phyloP scores from a whole-genome alignment of 129 eudicot species.

The carrot (Daucus carota) region DH1_v3.0 NC_030385.2:32928001-32928500 shows the following conservation, averaged over 20 bases:
- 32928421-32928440: slow-evolving; percentile 22
- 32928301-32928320: neutral
- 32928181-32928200: slow-evolving; percentile 6
- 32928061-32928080: too few species aligned
- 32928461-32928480: slow-evolving; percentile 49
- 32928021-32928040: too few species aligned
- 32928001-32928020: too few species aligned
- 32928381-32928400: slow-evolving; percentile 11
- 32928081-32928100: neutral
- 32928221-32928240: slow-evolving; percentile 24
- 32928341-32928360: slow-evolving; percentile 20
- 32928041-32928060: too few species aligned
- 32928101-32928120: neutral
- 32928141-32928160: neutral
- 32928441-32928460: slow-evolving; percentile 34
- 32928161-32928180: slow-evolving; percentile 3
- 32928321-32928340: slow-evolving; percentile 36
- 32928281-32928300: too few species aligned
- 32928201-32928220: slow-evolving; percentile 1
- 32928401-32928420: slow-evolving; percentile 35
- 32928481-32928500: slow-evolving; percentile 60
- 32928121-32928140: neutral
- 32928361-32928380: slow-evolving; percentile 13
- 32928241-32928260: slow-evolving; percentile 12
- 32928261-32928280: neutral